A percentile compares a stretch with the other conserved stretches of the same genome.
phyloP scores from a whole-genome alignment of 2,329 filamentous ascomycete species.

The Tolypocladium ovalisporum region DNA sequence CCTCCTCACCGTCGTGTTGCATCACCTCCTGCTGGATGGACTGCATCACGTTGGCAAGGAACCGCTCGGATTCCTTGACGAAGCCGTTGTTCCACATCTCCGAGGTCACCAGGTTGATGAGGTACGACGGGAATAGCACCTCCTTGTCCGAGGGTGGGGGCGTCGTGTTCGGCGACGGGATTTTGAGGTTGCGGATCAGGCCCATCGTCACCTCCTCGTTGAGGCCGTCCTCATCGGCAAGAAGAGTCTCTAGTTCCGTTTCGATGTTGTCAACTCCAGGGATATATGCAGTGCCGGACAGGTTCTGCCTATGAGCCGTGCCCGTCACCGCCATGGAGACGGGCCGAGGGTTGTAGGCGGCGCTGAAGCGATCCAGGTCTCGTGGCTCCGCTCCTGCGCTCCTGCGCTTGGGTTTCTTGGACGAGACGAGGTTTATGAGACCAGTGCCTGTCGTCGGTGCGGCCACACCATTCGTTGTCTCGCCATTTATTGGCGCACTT shows the following conservation, averaged over 20 bases:
- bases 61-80: constrained; percentile 97
- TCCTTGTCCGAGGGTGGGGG: constrained; percentile 96
- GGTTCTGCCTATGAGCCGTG: constrained; percentile 55
- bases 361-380: constrained; percentile 82
- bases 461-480: constrained; percentile 26
- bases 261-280: constrained; percentile 84
- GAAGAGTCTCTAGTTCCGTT: constrained; percentile 82
- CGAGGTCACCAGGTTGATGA: constrained; percentile 97
- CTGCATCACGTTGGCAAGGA: constrained; percentile 98
- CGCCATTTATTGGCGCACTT: constrained; percentile 62
- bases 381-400: constrained; percentile 82
- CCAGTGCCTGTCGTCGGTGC: constrained; percentile 52
- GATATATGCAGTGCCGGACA: constrained; percentile 67
- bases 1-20: constrained; percentile 95
- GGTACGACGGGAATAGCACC: constrained; percentile 94
- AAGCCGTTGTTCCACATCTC: constrained; percentile 99
- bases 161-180: constrained; percentile 75
- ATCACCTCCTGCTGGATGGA: constrained; percentile 99
- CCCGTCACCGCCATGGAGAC: constrained; percentile 86
- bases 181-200: constrained; percentile 92
- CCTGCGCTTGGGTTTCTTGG: constrained; percentile 92
- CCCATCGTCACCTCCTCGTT: constrained; percentile 97
- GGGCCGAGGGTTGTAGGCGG: constrained; percentile 84
- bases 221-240: constrained; percentile 89
- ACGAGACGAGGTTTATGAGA: constrained; percentile 91